Percentiles rank a stretch among this genome's conserved stretches.
Conservation (phyloP, 768 basidiomycete genomes). For the Pleurotus tuber-regium region DNA sequence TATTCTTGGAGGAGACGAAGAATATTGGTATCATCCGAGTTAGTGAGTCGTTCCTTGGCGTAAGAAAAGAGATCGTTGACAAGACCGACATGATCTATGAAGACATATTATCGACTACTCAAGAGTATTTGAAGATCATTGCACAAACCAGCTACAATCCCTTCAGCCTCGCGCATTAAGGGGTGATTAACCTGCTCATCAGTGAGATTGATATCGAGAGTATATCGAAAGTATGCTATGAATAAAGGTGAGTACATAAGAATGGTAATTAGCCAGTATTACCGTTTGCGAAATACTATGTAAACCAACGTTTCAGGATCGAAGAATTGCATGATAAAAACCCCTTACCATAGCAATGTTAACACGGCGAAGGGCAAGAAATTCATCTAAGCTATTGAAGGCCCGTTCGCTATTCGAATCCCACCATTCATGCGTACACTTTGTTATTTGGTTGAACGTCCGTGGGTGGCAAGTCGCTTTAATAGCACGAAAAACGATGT, state of each 20-base stretch:
- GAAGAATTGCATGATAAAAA: background rate
- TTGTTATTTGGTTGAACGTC: conserved; percentile 12
- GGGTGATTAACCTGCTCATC: conserved; percentile 15
- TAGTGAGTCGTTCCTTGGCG: conserved; percentile 10
- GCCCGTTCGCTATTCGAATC: conserved; percentile 1
- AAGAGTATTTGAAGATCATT: background rate
- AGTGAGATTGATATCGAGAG: conserved; percentile 13
- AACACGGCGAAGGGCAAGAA: background rate
- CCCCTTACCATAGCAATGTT: conserved; percentile 11
- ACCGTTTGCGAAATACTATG: conserved; percentile 13
- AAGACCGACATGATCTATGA: conserved; percentile 13
- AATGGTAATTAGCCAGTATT: background rate
- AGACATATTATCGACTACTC: background rate
- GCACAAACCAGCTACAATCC: conserved; percentile 9
- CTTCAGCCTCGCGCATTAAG: conserved; percentile 13
- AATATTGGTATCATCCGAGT: conserved; percentile 15
- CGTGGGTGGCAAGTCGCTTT: conserved; percentile 14
- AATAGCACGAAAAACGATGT: conserved; percentile 14
- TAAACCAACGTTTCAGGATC: background rate
- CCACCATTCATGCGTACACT: conserved; percentile 13
- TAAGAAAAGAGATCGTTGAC: conserved; percentile 14
- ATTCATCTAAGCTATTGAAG: conserved; percentile 7
- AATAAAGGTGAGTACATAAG: background rate
- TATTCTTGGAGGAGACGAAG: conserved; percentile 12
- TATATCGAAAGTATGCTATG: conserved; percentile 14